phyloP scores from a whole-genome alignment of 225 moss, liverwort and hornwort species.

The Sphagnum tenellum region DNA sequence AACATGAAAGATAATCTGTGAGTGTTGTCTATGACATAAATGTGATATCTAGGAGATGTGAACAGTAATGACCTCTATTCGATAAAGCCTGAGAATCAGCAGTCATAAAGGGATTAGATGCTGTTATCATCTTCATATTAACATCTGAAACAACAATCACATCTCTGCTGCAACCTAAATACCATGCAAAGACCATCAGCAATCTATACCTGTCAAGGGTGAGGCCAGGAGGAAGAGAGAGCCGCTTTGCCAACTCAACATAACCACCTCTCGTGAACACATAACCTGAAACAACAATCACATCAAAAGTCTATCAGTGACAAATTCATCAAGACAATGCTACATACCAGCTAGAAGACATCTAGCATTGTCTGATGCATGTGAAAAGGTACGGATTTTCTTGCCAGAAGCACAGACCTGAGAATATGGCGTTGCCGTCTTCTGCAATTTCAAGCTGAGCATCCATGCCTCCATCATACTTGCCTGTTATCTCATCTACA shows the following conservation, averaged over 20 bases:
- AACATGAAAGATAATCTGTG: not conserved
- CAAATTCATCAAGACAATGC: not conserved
- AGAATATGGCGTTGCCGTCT: constrained; percentile 73
- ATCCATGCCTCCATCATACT: constrained; percentile 97
- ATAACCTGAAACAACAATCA: constrained; percentile 36
- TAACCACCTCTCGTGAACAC: constrained; percentile 89
- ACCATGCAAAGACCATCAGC: too few relatives aligned
- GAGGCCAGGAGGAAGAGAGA: constrained; percentile 64
- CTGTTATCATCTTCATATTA: too few relatives aligned
- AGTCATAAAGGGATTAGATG: too few relatives aligned
- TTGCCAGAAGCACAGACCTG: constrained; percentile 26
- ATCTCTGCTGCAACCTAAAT: too few relatives aligned
- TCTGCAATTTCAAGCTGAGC: constrained; percentile 87
- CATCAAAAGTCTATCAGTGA: not conserved
- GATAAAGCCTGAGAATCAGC: too few relatives aligned
- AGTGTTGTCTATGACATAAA: too few relatives aligned
- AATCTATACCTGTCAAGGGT: constrained; percentile 73
- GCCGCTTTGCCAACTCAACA: constrained; percentile 73
- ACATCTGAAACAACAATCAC: too few relatives aligned
- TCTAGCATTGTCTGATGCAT: too few relatives aligned
- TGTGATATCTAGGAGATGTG: too few relatives aligned
- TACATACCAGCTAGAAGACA: not conserved
- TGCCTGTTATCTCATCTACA: constrained; percentile 73
- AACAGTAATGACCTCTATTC: too few relatives aligned
- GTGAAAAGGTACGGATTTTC: too few relatives aligned